A percentile compares a stretch with the other conserved stretches of the same genome.
Evolutionary conservation across 78 protist genomes (phyloP).

Genomic region (Monocercomonoides exilis): DNA sequence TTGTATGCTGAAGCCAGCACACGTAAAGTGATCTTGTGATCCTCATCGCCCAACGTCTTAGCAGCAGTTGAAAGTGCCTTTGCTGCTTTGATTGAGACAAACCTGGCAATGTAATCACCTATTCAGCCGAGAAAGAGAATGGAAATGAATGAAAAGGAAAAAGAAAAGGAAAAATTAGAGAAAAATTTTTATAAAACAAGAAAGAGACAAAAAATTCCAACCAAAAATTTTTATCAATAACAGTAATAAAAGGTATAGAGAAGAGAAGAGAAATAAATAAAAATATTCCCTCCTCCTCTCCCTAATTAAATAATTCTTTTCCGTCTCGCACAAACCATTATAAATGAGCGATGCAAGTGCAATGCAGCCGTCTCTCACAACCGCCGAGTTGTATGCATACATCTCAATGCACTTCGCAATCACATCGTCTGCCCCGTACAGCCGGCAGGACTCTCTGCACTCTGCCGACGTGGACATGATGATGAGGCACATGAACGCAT

Average conservation of each 20-base stretch:
- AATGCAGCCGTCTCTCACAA: not conserved
- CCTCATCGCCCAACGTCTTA: not conserved
- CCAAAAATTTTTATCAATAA: too few relatives aligned
- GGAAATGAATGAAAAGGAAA: not conserved
- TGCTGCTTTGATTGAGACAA: not conserved
- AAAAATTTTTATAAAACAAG: too few relatives aligned
- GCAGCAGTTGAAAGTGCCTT: not conserved
- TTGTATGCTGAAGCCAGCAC: not conserved
- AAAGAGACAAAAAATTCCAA: too few relatives aligned
- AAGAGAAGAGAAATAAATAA: too few relatives aligned
- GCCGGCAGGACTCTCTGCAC: not conserved
- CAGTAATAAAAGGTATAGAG: too few relatives aligned
- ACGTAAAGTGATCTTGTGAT: not conserved
- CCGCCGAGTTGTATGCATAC: not conserved
- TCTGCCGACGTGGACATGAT: not conserved
- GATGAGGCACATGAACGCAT: not conserved
- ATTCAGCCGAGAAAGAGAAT: not conserved
- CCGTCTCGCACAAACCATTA: not conserved
- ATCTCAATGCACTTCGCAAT: not conserved
- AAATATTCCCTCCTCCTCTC: too few relatives aligned
- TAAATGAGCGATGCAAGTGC: not conserved
- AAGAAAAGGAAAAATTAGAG: too few relatives aligned
- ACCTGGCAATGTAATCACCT: not conserved
- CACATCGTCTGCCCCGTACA: not conserved
- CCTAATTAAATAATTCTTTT: too few relatives aligned